These are phyloP conservation scores for Suzukiozyma palmioleophila DNA, from an alignment of 1,139 yeast species.

Conservation along the genomic window DNA sequence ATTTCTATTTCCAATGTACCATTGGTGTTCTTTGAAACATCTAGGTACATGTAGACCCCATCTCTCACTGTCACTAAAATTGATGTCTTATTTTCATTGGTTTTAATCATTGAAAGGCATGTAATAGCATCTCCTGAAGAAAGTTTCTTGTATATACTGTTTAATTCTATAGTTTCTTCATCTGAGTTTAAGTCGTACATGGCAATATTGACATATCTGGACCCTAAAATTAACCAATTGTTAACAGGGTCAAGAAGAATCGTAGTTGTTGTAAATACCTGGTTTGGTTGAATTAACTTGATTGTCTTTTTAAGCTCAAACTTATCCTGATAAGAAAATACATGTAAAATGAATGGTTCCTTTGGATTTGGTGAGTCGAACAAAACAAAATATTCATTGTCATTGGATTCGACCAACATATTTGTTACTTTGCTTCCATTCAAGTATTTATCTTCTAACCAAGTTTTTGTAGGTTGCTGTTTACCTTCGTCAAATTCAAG, in stretches of 20 bases:
- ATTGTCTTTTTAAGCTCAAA: constrained; percentile 14
- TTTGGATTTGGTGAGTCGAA: constrained; percentile 68
- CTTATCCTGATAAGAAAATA: constrained; percentile 19
- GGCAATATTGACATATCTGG: constrained; percentile 65
- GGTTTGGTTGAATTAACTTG: constrained; percentile 33
- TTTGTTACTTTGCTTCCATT: constrained; percentile 49
- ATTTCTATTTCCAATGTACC: constrained; percentile 20
- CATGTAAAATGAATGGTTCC: constrained; percentile 49
- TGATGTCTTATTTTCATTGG: constrained; percentile 12
- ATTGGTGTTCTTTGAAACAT: constrained; percentile 13
- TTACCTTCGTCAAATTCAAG: constrained; percentile 31
- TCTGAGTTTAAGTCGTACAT: constrained; percentile 39
- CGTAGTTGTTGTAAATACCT: constrained; percentile 57
- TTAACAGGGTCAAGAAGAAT: constrained; percentile 37
- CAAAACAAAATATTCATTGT: constrained; percentile 31
- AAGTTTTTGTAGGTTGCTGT: constrained; percentile 12
- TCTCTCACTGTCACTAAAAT: constrained; percentile 56
- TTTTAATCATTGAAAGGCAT: constrained; percentile 38
- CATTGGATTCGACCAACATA: constrained; percentile 29
- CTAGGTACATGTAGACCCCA: constrained; percentile 49
- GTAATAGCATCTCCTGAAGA: constrained; percentile 77
- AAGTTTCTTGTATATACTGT: constrained; percentile 45
- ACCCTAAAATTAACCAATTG: constrained; percentile 56
- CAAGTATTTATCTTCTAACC: constrained; percentile 20
- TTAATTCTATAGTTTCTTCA: constrained; percentile 15